Evolutionary conservation across 768 basidiomycete genomes (phyloP), one percentile per base, ranked within the genome.

Genomic region (Pulveroboletus ravenelii): DNA sequence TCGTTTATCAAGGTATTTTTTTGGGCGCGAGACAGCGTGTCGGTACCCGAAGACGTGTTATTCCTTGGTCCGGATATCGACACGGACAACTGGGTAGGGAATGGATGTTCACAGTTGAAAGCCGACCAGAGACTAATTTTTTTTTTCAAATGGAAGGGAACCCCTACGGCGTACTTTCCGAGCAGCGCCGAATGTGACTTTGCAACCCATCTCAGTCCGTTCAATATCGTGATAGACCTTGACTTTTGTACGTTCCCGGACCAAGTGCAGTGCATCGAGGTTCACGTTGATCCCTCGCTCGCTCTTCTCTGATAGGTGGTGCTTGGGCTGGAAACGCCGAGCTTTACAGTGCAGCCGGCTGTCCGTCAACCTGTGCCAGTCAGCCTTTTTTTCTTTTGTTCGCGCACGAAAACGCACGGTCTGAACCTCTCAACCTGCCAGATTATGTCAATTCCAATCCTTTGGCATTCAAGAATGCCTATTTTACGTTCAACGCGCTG

Each of bases 221-320:
- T 86, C 59, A 81, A 79, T 53, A 86, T 87, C 49, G 70, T 87
- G 53, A 82, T 89, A 57, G 81, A 88, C 56, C 58, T 65, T 10
- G 60, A 62, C 35, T 65, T 65, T 40, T 67, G 63, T 65, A 20
- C 7, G 65, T 34, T 48, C 9, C 8, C 20, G 2, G 20, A 23
- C 4, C 4, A 23, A 23, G 20, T 23, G 20, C 4, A 23, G 20
- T 23, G 20, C 20, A 23, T 23, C 20, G 20, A 23, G 2, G 20
- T 23, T 23, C 4, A 23, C 4, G 4, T 23, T 23, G 4, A 23
- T 23, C 10, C 15, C 2, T 5, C 31, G n/a, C n/a, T n/a, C n/a
- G n/a, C 6, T 34, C 2, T 12, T 38, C 37, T 14, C 13, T 31
- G 15, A 15, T 18, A 65, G 65, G 65, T 32, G 65, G 65, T 3